Evolutionary conservation across 2,329 filamentous ascomycete species (phyloP).

Genomic region (Mariannaea sp.): DNA sequence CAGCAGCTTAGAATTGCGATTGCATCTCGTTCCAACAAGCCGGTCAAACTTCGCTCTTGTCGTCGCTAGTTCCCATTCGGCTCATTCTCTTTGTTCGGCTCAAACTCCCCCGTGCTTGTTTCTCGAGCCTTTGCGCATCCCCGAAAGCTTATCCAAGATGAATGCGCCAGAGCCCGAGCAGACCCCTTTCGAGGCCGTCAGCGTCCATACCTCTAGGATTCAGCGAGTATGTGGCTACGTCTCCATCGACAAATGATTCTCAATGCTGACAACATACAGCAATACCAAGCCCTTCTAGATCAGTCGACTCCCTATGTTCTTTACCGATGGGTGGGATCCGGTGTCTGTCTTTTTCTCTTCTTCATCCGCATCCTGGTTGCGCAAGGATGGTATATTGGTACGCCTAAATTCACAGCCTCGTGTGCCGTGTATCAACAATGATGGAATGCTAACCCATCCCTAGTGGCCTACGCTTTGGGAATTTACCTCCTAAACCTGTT

Average conservation of each 20-base stretch:
- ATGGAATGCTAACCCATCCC: conserved; percentile 16
- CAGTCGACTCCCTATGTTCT: conserved; percentile 86
- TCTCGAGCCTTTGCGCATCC: conserved; percentile 15
- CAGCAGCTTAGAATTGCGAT: conserved; percentile 14
- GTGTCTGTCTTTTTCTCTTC: conserved; percentile 74
- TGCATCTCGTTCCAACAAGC: conserved; percentile 19
- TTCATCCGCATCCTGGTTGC: conserved; percentile 87
- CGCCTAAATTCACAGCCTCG: conserved; percentile 32
- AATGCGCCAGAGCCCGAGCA: conserved; percentile 85
- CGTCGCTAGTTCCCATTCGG: conserved; percentile 11
- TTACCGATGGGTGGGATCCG: conserved; percentile 92
- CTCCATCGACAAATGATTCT: conserved; percentile 5
- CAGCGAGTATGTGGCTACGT: conserved; percentile 62
- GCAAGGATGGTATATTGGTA: conserved; percentile 99
- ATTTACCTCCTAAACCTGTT: conserved; percentile 99
- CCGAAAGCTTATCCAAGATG: conserved; percentile 57
- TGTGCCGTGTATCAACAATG: neutral
- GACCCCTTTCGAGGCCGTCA: conserved; percentile 90
- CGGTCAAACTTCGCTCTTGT: conserved; percentile 1
- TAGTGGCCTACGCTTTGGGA: conserved; percentile 94
- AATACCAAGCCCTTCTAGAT: conserved; percentile 94
- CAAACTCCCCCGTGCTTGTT: neutral
- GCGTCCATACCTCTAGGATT: conserved; percentile 78
- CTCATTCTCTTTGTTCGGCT: conserved; percentile 1
- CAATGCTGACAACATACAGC: conserved; percentile 54